A percentile compares a stretch with the other conserved stretches of the same genome.
Evolutionary conservation across 805 yeast genomes (phyloP).

Genomic region (Candida schatavii): DNA sequence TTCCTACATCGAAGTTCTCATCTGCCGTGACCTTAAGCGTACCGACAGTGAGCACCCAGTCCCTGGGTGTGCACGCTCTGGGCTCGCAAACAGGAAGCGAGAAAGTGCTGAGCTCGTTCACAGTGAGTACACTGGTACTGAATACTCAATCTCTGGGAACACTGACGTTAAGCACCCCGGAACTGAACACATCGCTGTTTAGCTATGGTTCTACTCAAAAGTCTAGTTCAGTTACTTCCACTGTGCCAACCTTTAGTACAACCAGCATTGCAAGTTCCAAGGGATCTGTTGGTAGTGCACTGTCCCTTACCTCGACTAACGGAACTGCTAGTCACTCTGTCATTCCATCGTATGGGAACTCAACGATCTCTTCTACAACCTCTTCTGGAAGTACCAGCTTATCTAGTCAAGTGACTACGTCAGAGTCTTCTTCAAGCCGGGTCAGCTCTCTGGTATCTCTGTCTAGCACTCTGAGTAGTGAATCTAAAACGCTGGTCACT

Average conservation of each 20-base stretch:
- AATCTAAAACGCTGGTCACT: too few species aligned
- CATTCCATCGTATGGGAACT: neutral
- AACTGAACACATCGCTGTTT: too few species aligned
- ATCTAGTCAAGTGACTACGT: constrained; percentile 1
- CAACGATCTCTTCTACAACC: constrained; percentile 2
- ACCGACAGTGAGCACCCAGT: neutral
- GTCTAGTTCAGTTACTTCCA: neutral
- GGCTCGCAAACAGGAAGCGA: neutral
- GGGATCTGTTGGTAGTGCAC: neutral
- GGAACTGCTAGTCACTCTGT: neutral
- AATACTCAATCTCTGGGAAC: too few species aligned
- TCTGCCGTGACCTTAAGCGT: constrained; percentile 12
- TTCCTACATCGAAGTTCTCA: constrained; percentile 19
- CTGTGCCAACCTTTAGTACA: neutral
- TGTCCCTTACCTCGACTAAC: neutral
- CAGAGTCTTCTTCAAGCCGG: constrained; percentile 6
- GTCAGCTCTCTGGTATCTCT: constrained; percentile 8
- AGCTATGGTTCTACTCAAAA: neutral
- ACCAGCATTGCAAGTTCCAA: neutral
- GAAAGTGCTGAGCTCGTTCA: too few species aligned
- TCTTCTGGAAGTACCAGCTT: neutral
- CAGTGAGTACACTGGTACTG: too few species aligned
- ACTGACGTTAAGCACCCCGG: too few species aligned
- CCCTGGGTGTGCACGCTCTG: neutral
- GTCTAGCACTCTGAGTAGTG: constrained; percentile 1